phyloP scores from a whole-genome alignment of 2,329 filamentous ascomycete species.

The Diaporthe sp. region DNA sequence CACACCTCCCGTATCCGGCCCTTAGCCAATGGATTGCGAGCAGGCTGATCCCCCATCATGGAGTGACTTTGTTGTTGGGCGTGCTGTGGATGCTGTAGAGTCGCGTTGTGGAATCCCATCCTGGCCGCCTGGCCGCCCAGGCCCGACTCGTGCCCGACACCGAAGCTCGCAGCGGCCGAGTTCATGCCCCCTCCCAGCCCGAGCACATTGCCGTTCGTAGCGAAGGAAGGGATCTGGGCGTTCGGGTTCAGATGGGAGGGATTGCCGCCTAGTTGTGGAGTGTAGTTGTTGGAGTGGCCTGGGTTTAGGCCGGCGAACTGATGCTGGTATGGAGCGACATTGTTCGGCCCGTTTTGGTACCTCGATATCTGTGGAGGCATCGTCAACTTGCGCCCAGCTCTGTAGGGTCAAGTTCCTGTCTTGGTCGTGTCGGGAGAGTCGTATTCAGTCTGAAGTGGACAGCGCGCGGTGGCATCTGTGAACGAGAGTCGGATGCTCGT shows the following conservation, averaged over 20 bases:
- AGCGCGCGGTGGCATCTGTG: constrained; percentile 39
- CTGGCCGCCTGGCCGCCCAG: constrained; percentile 89
- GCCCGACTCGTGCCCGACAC: constrained; percentile 75
- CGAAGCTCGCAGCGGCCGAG: constrained; percentile 62
- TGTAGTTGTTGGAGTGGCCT: constrained; percentile 61
- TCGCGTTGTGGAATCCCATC: constrained; percentile 85
- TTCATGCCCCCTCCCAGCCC: constrained; percentile 71
- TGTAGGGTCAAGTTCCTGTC: constrained; percentile 31
- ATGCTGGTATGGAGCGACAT: constrained; percentile 62
- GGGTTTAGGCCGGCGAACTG: constrained; percentile 70
- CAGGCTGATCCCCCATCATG: constrained; percentile 65
- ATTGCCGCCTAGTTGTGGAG: constrained; percentile 72
- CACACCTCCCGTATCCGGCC: constrained; percentile 95
- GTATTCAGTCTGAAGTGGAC: constrained; percentile 41
- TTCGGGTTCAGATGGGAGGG: constrained; percentile 80
- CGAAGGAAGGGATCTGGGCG: constrained; percentile 77
- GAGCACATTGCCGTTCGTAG: constrained; percentile 69
- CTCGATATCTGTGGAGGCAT: constrained; percentile 60
- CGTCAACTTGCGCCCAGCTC: constrained; percentile 47
- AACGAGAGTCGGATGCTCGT: constrained; percentile 32
- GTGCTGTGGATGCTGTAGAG: constrained; percentile 66
- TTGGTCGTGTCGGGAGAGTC: constrained; percentile 38
- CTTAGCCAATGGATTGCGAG: constrained; percentile 71
- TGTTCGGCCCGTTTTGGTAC: constrained; percentile 62
- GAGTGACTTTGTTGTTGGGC: constrained; percentile 52